Percentiles rank a stretch among this genome's conserved stretches.
These are phyloP conservation scores for Erodium trifolium DNA, from an alignment of 441 rosid genomes.

Conservation along the genomic window DNA sequence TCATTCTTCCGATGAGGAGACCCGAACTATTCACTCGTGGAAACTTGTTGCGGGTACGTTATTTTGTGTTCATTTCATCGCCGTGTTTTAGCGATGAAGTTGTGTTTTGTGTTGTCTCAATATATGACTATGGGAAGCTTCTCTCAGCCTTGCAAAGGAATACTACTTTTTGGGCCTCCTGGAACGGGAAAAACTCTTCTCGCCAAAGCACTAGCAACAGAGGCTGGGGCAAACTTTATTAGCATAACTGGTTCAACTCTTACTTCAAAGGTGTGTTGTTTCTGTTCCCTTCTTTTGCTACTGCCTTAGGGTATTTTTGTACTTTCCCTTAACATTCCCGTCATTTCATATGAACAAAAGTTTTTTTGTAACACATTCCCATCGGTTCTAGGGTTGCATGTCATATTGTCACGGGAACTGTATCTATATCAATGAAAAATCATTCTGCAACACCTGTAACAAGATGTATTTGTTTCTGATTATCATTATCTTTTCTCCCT, in stretches of 20 bases:
- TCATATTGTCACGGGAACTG: no score
- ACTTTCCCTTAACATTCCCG: no score
- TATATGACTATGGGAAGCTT: conserved; percentile 23
- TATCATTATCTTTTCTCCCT: conserved; percentile 13
- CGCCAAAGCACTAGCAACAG: conserved; percentile 96
- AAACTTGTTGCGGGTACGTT: conserved; percentile 72
- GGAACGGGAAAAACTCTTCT: conserved; percentile 98
- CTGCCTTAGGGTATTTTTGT: not conserved
- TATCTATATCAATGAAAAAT: no score
- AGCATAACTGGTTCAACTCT: conserved; percentile 94
- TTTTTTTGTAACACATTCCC: no score
- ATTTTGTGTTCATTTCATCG: conserved; percentile 13
- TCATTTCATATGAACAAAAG: no score
- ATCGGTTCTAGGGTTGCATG: no score
- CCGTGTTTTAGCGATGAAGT: not conserved
- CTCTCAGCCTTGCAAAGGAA: conserved; percentile 91
- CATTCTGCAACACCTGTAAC: no score
- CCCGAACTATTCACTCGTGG: conserved; percentile 86
- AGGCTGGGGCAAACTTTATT: conserved; percentile 93
- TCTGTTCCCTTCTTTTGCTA: not conserved
- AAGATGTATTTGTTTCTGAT: conserved; percentile 4
- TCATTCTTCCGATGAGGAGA: conserved; percentile 95
- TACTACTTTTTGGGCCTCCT: conserved; percentile 96
- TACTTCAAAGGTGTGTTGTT: conserved; percentile 65
- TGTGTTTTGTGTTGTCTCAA: conserved; percentile 11